These are phyloP conservation scores for Lipomyces sp. DNA, from an alignment of 805 yeast genomes.

Conservation along the genomic window DNA sequence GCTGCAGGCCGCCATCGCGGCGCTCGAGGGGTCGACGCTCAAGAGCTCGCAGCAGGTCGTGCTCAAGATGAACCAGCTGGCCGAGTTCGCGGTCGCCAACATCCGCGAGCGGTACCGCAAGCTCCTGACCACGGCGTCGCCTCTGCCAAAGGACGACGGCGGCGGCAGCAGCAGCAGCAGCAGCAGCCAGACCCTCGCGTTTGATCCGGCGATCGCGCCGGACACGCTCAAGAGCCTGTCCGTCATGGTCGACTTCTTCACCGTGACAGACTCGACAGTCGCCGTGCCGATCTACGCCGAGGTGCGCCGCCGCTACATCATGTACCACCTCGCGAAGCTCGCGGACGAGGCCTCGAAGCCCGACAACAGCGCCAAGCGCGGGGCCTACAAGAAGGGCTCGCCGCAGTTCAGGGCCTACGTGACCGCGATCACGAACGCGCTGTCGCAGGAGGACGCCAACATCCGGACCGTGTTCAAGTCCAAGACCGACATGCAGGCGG, in stretches of 20 bases:
- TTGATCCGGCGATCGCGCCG: slow-evolving; percentile 3
- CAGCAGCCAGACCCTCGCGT: neutral
- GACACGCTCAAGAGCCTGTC: slow-evolving; percentile 9
- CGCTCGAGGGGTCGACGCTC: slow-evolving; percentile 32
- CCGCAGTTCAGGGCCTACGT: slow-evolving; percentile 13
- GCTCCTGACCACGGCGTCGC: slow-evolving; percentile 3
- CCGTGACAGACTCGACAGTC: slow-evolving; percentile 11
- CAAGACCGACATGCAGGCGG: slow-evolving; percentile 6
- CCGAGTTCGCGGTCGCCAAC: slow-evolving; percentile 18
- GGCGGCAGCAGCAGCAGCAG: too few species aligned
- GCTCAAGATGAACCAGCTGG: slow-evolving; percentile 21
- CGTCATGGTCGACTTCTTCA: slow-evolving; percentile 23
- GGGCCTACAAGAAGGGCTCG: slow-evolving; percentile 21
- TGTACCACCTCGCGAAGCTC: slow-evolving; percentile 4
- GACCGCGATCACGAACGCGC: slow-evolving; percentile 1
- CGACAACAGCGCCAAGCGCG: slow-evolving; percentile 13
- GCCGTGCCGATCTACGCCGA: slow-evolving; percentile 19
- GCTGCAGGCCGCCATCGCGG: slow-evolving; percentile 30
- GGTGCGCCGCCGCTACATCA: slow-evolving; percentile 12
- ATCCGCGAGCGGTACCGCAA: slow-evolving; percentile 20
- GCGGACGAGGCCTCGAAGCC: slow-evolving; percentile 6
- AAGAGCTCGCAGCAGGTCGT: slow-evolving; percentile 20
- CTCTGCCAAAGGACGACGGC: neutral
- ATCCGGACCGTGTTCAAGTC: slow-evolving; percentile 11
- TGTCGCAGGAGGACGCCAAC: slow-evolving; percentile 10